These are phyloP conservation scores for Leccinum obscurum DNA, from an alignment of 768 basidiomycete species.

Conservation along the genomic window DNA sequence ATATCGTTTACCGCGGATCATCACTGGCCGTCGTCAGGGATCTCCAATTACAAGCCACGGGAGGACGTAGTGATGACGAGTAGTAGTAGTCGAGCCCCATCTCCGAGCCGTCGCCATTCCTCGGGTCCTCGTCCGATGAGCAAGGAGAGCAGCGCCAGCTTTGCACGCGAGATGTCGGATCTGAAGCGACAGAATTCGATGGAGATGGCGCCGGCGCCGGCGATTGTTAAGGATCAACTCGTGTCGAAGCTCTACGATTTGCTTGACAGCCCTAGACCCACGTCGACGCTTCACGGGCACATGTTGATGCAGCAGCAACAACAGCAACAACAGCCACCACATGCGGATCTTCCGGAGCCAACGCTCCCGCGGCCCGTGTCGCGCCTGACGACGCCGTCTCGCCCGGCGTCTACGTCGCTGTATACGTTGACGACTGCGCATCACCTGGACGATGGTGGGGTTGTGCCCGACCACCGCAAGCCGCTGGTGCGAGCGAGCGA, in stretches of 20 bases:
- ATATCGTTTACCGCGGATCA: slow-evolving; percentile 30
- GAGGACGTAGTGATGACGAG: slow-evolving; percentile 31
- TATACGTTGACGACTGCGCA: slow-evolving; percentile 15
- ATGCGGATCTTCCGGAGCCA: slow-evolving; percentile 30
- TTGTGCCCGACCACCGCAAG: slow-evolving; percentile 17
- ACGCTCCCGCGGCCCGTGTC: slow-evolving; percentile 22
- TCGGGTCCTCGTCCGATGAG: slow-evolving; percentile 19
- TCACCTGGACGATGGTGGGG: slow-evolving; percentile 14
- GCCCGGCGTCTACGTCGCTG: slow-evolving; percentile 24
- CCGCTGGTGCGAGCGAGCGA: slow-evolving; percentile 51
- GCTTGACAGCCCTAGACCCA: slow-evolving; percentile 41
- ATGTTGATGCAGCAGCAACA: slow-evolving; percentile 15
- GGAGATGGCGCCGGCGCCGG: slow-evolving; percentile 13
- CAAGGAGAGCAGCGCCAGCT: slow-evolving; percentile 9
- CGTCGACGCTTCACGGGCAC: slow-evolving; percentile 43
- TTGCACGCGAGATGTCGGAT: slow-evolving; percentile 27
- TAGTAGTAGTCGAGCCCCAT: slow-evolving; percentile 21
- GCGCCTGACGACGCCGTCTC: slow-evolving; percentile 24
- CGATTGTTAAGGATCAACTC: slow-evolving; percentile 28
- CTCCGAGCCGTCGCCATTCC: slow-evolving; percentile 26
- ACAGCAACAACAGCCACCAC: slow-evolving; percentile 10
- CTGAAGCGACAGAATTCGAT: slow-evolving; percentile 20
- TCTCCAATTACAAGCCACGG: slow-evolving; percentile 28
- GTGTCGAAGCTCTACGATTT: slow-evolving; percentile 48
- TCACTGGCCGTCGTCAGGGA: slow-evolving; percentile 18